phyloP scores from a whole-genome alignment of 805 yeast genomes.

The Pichia exigua region DNA sequence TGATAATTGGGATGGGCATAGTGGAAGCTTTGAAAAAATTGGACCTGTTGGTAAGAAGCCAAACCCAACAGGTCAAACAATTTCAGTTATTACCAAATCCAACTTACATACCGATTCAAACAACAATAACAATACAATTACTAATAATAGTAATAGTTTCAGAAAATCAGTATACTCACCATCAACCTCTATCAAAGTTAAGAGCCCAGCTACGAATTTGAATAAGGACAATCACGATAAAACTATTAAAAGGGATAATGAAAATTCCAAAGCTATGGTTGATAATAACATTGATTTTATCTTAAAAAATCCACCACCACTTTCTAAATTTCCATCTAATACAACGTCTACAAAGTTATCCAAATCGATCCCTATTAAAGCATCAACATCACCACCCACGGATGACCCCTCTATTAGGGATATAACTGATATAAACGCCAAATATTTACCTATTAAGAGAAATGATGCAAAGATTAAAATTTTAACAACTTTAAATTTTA shows the following conservation, averaged over 20 bases:
- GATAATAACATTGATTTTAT: neutral
- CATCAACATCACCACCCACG: neutral
- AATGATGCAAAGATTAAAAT: slow-evolving; percentile 30
- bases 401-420: neutral
- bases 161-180: neutral
- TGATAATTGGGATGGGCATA: slow-evolving; percentile 11
- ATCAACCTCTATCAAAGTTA: neutral
- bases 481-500: slow-evolving; percentile 59
- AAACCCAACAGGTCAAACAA: slow-evolving; percentile 28
- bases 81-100: slow-evolving; percentile 26
- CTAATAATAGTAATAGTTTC: neutral
- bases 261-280: neutral
- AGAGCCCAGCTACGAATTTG: neutral
- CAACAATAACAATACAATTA: neutral
- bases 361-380: neutral
- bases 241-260: no score
- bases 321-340: neutral
- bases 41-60: slow-evolving; percentile 31
- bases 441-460: slow-evolving; percentile 30
- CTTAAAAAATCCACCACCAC: neutral
- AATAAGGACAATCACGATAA: neutral
- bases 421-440: slow-evolving; percentile 23
- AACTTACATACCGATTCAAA: slow-evolving; percentile 17
- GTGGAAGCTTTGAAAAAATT: slow-evolving; percentile 24
- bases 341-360: neutral